These are phyloP conservation scores for Fusarium odoratissimum DNA, from an alignment of 2,329 filamentous ascomycete genomes.

Conservation along the genomic window DNA sequence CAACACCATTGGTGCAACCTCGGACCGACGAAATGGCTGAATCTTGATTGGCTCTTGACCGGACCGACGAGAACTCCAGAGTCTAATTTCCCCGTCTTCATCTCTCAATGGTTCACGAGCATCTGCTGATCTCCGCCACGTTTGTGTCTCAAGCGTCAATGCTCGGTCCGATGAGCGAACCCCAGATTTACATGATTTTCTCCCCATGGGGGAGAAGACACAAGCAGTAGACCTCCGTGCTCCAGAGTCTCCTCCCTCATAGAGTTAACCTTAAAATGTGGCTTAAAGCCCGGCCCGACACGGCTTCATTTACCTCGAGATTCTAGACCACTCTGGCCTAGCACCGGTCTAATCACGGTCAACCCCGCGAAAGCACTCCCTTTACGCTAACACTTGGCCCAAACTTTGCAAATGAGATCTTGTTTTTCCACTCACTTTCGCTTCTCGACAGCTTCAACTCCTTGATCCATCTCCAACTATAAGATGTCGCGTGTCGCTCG, in stretches of 20 bases:
- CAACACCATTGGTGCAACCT: slow-evolving; percentile 6
- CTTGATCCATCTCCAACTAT: not conserved
- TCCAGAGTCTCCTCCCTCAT: too few species aligned
- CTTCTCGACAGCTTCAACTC: slow-evolving; percentile 14
- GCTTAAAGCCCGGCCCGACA: slow-evolving; percentile 4
- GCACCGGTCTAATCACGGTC: slow-evolving; percentile 16
- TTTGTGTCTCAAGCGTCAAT: not conserved
- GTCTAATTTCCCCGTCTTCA: not conserved
- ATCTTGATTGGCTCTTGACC: slow-evolving; percentile 15
- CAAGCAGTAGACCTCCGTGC: too few species aligned
- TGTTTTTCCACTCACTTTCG: not conserved
- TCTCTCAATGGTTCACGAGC: not conserved
- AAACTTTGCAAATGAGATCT: not conserved
- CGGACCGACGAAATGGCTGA: slow-evolving; percentile 18
- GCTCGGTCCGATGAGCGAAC: slow-evolving; percentile 22
- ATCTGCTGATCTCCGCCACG: slow-evolving; percentile 6
- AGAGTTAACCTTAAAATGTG: not conserved
- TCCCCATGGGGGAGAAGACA: slow-evolving; percentile 32
- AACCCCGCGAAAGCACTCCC: not conserved
- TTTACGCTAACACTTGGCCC: not conserved
- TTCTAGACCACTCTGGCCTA: not conserved
- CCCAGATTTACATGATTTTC: slow-evolving; percentile 15
- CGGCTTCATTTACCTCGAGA: not conserved
- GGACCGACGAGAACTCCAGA: slow-evolving; percentile 22
- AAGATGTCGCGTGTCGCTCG: slow-evolving; percentile 14